Evolutionary conservation across 805 yeast species (phyloP).

Genomic region (Cyberlindnera euphorbiiphila): DNA sequence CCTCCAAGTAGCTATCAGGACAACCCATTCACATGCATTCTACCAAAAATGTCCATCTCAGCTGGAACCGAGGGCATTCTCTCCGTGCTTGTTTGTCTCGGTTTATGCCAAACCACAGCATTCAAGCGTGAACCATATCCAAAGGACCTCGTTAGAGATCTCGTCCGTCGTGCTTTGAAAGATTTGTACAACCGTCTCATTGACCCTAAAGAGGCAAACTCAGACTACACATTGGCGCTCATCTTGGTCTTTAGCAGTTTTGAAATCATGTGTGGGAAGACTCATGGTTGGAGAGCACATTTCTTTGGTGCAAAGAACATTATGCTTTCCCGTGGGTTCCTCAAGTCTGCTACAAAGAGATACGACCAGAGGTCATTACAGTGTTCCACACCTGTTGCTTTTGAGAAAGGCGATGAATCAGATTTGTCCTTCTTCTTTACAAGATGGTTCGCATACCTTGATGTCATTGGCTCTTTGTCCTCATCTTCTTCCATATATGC

Average conservation of each 20-base stretch:
- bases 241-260: slow-evolving; percentile 56
- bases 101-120: slow-evolving; percentile 36
- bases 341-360: slow-evolving; percentile 27
- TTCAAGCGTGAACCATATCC: slow-evolving; percentile 21
- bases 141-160: slow-evolving; percentile 43
- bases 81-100: slow-evolving; percentile 51
- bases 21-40: slow-evolving; percentile 61
- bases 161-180: slow-evolving; percentile 54
- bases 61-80: slow-evolving; percentile 51
- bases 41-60: slow-evolving; percentile 67
- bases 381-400: slow-evolving; percentile 7
- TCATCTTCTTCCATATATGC: slow-evolving; percentile 36
- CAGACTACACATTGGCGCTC: slow-evolving; percentile 65
- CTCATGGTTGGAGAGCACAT: slow-evolving; percentile 59
- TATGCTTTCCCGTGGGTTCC: slow-evolving; percentile 46
- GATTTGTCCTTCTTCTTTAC: slow-evolving; percentile 46
- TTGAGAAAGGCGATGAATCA: slow-evolving; percentile 19
- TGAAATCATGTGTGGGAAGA: slow-evolving; percentile 41
- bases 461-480: slow-evolving; percentile 59
- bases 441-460: slow-evolving; percentile 68
- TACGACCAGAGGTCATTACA: background rate
- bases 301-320: slow-evolving; percentile 65
- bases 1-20: slow-evolving; percentile 50
- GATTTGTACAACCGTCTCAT: slow-evolving; percentile 49
- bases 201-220: slow-evolving; percentile 48